Percentiles rank a stretch among this genome's conserved stretches.
These are phyloP conservation scores for Saturnispora serradocipensis DNA, from an alignment of 805 yeast genomes.

Conservation along the genomic window DNA sequence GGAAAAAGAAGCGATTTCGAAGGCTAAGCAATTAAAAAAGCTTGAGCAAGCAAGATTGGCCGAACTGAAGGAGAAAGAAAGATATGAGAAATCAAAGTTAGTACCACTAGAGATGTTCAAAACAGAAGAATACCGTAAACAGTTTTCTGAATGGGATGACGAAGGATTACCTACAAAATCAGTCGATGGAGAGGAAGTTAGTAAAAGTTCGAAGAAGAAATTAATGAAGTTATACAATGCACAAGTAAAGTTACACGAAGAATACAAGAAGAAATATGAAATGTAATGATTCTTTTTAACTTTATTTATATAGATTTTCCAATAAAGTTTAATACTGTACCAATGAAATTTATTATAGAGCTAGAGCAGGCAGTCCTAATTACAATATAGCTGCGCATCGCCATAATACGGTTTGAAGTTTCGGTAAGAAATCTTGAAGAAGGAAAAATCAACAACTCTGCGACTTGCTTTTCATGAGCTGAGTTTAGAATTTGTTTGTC, in stretches of 20 bases:
- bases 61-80: constrained; percentile 56
- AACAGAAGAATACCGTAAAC: constrained; percentile 29
- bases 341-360: background rate
- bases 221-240: constrained; percentile 65
- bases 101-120: constrained; percentile 70
- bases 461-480: no score
- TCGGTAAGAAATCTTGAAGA: no score
- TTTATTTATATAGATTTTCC: no score
- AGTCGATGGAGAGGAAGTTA: constrained; percentile 68
- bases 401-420: no score
- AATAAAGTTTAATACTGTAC: background rate
- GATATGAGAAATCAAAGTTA: constrained; percentile 55
- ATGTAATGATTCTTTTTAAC: background rate
- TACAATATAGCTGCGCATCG: no score
- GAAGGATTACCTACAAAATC: constrained; percentile 75
- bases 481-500: no score
- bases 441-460: no score
- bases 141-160: constrained; percentile 73
- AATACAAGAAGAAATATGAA: constrained; percentile 29
- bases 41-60: constrained; percentile 50
- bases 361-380: background rate
- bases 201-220: constrained; percentile 82
- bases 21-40: constrained; percentile 32
- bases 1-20: constrained; percentile 43
- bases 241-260: constrained; percentile 76